Conservation (phyloP, 768 basidiomycete genomes). For the Panellus pusillus region DNA sequence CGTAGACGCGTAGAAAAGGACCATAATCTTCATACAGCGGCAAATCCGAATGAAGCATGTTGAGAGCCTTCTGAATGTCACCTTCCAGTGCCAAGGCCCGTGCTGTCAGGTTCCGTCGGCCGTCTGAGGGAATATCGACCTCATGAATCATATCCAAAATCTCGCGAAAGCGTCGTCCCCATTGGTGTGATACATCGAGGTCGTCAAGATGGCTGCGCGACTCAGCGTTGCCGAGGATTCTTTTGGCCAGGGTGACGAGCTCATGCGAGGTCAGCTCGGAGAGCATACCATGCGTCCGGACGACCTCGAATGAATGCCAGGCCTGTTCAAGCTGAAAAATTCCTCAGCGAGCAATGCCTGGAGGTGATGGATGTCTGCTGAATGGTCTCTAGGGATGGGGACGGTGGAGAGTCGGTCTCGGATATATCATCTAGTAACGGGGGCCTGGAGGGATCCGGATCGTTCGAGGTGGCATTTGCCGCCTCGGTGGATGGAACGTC, state of each 20-base stretch:
- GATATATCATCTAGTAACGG: conserved; percentile 13
- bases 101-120: neutral
- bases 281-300: conserved; percentile 25
- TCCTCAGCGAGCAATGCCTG: neutral
- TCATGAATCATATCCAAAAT: neutral
- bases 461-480: neutral
- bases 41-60: conserved; percentile 27
- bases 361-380: neutral
- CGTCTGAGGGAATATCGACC: neutral
- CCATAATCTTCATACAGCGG: conserved; percentile 24
- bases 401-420: conserved; percentile 16
- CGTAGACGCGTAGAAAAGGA: conserved; percentile 32
- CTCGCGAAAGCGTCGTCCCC: conserved; percentile 8
- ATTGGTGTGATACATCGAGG: conserved; percentile 12
- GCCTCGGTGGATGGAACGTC: neutral
- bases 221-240: conserved; percentile 24
- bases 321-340: conserved; percentile 32
- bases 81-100: conserved; percentile 17
- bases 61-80: conserved; percentile 34
- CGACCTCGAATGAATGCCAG: conserved; percentile 26
- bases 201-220: conserved; percentile 13
- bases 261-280: conserved; percentile 22
- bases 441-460: neutral
- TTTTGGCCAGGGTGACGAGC: conserved; percentile 19
- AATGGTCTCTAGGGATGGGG: neutral